Base-by-base conservation (phyloP, 768 basidiomycete species). In the Agaricus sinodeliciosus region DNA sequence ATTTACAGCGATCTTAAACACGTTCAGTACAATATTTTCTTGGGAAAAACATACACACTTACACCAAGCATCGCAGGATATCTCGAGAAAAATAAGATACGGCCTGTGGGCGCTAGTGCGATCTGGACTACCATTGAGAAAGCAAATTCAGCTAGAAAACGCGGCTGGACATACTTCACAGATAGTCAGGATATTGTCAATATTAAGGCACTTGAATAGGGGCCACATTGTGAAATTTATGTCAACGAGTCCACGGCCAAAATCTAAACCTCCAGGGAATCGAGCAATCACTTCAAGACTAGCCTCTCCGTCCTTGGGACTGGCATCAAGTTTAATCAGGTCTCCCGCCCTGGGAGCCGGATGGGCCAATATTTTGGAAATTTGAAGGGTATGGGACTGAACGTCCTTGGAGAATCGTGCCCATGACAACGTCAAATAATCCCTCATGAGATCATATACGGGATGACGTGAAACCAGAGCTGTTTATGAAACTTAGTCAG, bases 211-310 rank as follows among this genome's bases (percentile, higher is more conserved):
- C 65, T 93, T 88, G 77, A 97, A 96, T 46, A 98, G 64, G 1
- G 94, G 94, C 92, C 93, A 98, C 81, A 96, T 90, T 36, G 92
- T 93, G 63, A 94, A 94, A 68, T 95, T 94, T 63, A 93, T 90
- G 59, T 94, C 91, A 31, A 94, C 89, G 44, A 95, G 73, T 0
- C 93, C 93, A 40, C 85, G 80, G 25, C 93, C 91, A 62, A 95
- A 94, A 67, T 95, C 93, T 42, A 95, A 78, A 16, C 90, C 90
- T n/a, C 93, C 93, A 25, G 90, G 90, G 72, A 94, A 92, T 45
- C 90, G 82, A 19, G 90, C 88, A 36, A 93, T 84, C 53, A 94
- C 89, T 63, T 94, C 90, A 34, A 94, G 73, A 53, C 72, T 75
- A 5, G 75, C 72, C 22, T 78, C 75, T 12, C 75, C 68, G 28